These are phyloP conservation scores for Scedosporium aurantiacum DNA, from an alignment of 2,329 filamentous ascomycete species.

Conservation along the genomic window DNA sequence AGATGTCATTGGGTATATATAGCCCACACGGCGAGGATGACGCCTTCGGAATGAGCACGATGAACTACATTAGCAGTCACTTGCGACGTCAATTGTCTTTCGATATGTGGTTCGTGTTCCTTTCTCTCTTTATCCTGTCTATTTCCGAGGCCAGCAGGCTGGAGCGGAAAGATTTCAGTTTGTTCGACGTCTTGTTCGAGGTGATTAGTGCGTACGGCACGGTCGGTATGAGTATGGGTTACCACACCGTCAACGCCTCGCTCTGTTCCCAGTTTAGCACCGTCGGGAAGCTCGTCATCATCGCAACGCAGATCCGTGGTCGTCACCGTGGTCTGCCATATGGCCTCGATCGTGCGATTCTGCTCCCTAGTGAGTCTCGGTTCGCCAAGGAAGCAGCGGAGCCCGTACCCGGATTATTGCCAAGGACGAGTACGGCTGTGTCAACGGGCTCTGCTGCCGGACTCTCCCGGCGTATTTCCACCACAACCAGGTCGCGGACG, in stretches of 20 bases:
- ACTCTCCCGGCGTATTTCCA: slow-evolving; percentile 18
- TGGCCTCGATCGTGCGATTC: slow-evolving; percentile 50
- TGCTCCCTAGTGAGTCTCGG: slow-evolving; percentile 46
- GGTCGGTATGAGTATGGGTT: slow-evolving; percentile 82
- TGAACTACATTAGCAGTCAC: slow-evolving; percentile 83
- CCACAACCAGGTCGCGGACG: slow-evolving; percentile 18
- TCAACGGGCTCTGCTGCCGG: slow-evolving; percentile 14
- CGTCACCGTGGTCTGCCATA: slow-evolving; percentile 59
- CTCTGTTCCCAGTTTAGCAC: slow-evolving; percentile 74
- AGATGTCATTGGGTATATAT: slow-evolving; percentile 72
- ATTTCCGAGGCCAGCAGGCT: slow-evolving; percentile 74
- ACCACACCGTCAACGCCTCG: slow-evolving; percentile 61
- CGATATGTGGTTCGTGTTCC: slow-evolving; percentile 92
- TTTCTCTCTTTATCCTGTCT: slow-evolving; percentile 84
- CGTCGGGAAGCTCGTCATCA: slow-evolving; percentile 58
- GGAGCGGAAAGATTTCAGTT: slow-evolving; percentile 48
- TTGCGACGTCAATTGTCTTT: slow-evolving; percentile 89
- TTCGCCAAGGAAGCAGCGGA: slow-evolving; percentile 42
- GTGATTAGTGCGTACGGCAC: slow-evolving; percentile 88
- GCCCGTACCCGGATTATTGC: slow-evolving; percentile 23
- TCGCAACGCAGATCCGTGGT: slow-evolving; percentile 60
- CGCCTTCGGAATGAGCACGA: slow-evolving; percentile 44
- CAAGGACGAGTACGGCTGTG: slow-evolving; percentile 23
- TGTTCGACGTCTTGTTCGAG: slow-evolving; percentile 70
- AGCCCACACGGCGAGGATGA: slow-evolving; percentile 34